Conservation (phyloP, 345 rosid genomes). For the Arabis alpina region DNA sequence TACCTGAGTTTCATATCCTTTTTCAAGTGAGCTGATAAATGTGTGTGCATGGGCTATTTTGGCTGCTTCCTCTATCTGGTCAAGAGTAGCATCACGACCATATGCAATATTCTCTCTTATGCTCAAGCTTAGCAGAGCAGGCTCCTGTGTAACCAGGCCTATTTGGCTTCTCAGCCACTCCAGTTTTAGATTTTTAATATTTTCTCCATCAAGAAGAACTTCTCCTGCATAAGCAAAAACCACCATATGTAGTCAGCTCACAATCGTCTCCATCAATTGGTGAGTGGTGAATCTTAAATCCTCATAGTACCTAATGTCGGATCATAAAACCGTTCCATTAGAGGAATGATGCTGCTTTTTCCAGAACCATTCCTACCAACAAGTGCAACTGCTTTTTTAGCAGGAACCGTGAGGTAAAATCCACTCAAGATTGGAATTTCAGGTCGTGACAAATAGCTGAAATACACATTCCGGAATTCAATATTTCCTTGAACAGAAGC, state of each 20-base stretch:
- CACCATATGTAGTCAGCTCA: constrained; percentile 26
- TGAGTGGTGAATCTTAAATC: constrained; percentile 16
- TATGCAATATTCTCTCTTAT: constrained; percentile 88
- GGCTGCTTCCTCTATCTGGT: constrained; percentile 96
- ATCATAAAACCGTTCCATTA: constrained; percentile 99
- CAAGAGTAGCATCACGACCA: constrained; percentile 77
- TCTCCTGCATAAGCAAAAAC: constrained; percentile 72
- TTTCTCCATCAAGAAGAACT: constrained; percentile 97
- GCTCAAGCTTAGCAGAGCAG: constrained; percentile 87
- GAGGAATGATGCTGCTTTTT: constrained; percentile 98
- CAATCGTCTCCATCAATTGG: constrained; percentile 26
- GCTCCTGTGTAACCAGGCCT: constrained; percentile 99
- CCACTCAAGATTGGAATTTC: constrained; percentile 98
- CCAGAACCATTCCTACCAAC: constrained; percentile 99
- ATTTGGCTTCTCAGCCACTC: constrained; percentile 97
- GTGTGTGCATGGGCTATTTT: constrained; percentile 94
- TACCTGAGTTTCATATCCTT: constrained; percentile 95
- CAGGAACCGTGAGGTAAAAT: constrained; percentile 96
- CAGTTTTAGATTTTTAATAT: constrained; percentile 81
- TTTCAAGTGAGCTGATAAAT: constrained; percentile 83
- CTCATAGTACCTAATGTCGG: constrained; percentile 85
- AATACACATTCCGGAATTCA: constrained; percentile 96
- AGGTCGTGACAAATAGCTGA: constrained; percentile 98
- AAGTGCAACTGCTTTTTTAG: constrained; percentile 96
- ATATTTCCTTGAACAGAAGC: constrained; percentile 83